These are phyloP conservation scores for Eutypa lata DNA, from an alignment of 2,329 filamentous ascomycete species.

Conservation along the genomic window DNA sequence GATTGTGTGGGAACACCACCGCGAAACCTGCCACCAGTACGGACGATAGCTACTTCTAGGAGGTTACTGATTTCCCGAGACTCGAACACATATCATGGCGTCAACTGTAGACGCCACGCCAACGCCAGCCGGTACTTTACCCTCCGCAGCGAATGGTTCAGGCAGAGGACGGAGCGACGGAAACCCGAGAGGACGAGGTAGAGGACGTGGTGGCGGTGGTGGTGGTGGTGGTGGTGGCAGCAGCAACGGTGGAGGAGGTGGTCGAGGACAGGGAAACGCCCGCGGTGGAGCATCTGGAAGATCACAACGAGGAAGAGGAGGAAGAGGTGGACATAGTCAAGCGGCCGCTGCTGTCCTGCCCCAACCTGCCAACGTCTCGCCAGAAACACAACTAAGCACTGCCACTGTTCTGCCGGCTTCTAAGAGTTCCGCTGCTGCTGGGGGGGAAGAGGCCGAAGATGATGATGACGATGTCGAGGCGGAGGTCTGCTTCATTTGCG, in stretches of 20 bases:
- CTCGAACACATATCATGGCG: neutral
- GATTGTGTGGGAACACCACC: no score
- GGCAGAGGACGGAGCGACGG: slow-evolving; percentile 28
- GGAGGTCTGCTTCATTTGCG: slow-evolving; percentile 97
- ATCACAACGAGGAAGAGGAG: slow-evolving; percentile 28
- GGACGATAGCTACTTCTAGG: neutral
- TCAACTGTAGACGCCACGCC: slow-evolving; percentile 1
- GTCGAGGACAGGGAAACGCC: slow-evolving; percentile 20
- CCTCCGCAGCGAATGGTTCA: slow-evolving; percentile 14
- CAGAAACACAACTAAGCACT: slow-evolving; percentile 7
- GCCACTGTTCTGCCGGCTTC: slow-evolving; percentile 1
- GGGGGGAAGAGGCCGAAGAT: slow-evolving; percentile 21
- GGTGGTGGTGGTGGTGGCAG: no score
- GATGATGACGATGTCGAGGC: slow-evolving; percentile 60
- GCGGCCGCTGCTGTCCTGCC: slow-evolving; percentile 1
- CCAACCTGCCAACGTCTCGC: slow-evolving; percentile 2
- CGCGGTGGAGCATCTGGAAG: slow-evolving; percentile 36
- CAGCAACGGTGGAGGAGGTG: slow-evolving; percentile 38
- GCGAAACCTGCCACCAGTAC: no score
- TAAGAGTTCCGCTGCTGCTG: slow-evolving; percentile 2
- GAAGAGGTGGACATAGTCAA: slow-evolving; percentile 3
- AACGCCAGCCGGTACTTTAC: neutral
- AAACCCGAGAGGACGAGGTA: slow-evolving; percentile 36
- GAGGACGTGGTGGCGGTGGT: slow-evolving; percentile 38
- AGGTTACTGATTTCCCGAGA: neutral